These are phyloP conservation scores for Linnemannia elongata DNA, from an alignment of 192 early-diverging fungal genomes.

Conservation along the genomic window DNA sequence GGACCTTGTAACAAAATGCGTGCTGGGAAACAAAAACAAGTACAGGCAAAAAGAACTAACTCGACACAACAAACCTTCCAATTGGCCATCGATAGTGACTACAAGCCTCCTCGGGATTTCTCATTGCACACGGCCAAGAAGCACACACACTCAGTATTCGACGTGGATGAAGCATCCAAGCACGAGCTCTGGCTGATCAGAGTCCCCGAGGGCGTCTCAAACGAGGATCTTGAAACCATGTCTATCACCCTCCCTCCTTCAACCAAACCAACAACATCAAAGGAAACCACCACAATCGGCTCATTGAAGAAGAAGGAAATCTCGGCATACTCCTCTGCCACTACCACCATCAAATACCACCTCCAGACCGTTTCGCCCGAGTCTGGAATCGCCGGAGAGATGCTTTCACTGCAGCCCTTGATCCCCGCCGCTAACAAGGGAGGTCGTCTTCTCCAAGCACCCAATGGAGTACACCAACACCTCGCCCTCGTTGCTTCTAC, in stretches of 20 bases:
- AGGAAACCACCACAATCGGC: constrained; percentile 8
- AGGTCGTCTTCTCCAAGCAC: constrained; percentile 43
- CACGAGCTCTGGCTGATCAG: constrained; percentile 54
- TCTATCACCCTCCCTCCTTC: constrained; percentile 24
- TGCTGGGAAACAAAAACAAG: too few relatives aligned
- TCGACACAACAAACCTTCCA: neutral
- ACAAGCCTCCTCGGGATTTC: constrained; percentile 49
- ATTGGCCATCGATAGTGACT: constrained; percentile 23
- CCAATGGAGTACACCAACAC: constrained; percentile 32
- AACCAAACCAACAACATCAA: constrained; percentile 14
- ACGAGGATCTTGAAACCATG: constrained; percentile 51
- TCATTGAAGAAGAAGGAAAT: constrained; percentile 52
- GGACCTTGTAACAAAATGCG: neutral
- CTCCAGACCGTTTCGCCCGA: constrained; percentile 39
- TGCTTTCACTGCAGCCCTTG: constrained; percentile 33
- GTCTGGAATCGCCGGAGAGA: constrained; percentile 51
- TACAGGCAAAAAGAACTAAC: neutral
- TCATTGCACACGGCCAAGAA: constrained; percentile 38
- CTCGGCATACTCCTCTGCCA: constrained; percentile 14
- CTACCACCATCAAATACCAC: constrained; percentile 41
- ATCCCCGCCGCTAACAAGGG: constrained; percentile 30
- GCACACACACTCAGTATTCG: constrained; percentile 30
- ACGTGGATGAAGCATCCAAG: constrained; percentile 31
- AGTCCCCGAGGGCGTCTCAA: constrained; percentile 45
- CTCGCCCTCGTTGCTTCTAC: constrained; percentile 36